These are phyloP conservation scores for Penicillium malachiteum DNA, from an alignment of 495 filamentous ascomycete genomes.

Conservation along the genomic window DNA sequence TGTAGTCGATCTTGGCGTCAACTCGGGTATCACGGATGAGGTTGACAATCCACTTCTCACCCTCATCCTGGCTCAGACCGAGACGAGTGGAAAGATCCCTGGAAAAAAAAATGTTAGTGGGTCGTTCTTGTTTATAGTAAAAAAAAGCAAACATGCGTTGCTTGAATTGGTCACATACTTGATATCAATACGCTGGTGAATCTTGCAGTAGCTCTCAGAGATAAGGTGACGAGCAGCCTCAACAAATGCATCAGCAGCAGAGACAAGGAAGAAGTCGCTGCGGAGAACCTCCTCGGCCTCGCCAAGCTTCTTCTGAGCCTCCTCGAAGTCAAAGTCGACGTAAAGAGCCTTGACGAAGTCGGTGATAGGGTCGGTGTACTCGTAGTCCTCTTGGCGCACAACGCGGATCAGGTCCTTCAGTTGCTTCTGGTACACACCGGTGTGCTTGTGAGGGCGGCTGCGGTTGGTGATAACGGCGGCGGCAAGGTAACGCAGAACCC, in stretches of 20 bases:
- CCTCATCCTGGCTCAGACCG: constrained; percentile 86
- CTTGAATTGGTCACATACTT: constrained; percentile 51
- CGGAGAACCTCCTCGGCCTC: constrained; percentile 90
- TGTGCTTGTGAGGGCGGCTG: constrained; percentile 72
- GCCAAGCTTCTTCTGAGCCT: constrained; percentile 87
- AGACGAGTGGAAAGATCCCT: constrained; percentile 86
- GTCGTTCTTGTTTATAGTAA: neutral
- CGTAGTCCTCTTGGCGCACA: constrained; percentile 93
- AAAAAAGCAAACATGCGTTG: no score
- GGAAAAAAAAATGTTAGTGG: constrained; percentile 17
- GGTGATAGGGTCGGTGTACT: constrained; percentile 94
- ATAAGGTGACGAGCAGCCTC: constrained; percentile 94
- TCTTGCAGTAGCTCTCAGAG: constrained; percentile 99
- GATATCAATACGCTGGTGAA: constrained; percentile 96
- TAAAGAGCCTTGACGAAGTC: constrained; percentile 95
- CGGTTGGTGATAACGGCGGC: constrained; percentile 96
- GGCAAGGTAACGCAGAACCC: constrained; percentile 92
- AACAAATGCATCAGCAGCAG: constrained; percentile 83
- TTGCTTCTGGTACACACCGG: constrained; percentile 91
- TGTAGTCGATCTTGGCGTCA: constrained; percentile 98
- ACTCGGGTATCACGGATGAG: constrained; percentile 95
- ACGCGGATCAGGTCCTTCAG: constrained; percentile 94
- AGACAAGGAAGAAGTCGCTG: constrained; percentile 92
- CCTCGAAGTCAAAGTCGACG: constrained; percentile 98
- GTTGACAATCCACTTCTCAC: constrained; percentile 99